These are phyloP conservation scores for Lachancea fermentati DNA, from an alignment of 805 yeast genomes.

Conservation along the genomic window DNA sequence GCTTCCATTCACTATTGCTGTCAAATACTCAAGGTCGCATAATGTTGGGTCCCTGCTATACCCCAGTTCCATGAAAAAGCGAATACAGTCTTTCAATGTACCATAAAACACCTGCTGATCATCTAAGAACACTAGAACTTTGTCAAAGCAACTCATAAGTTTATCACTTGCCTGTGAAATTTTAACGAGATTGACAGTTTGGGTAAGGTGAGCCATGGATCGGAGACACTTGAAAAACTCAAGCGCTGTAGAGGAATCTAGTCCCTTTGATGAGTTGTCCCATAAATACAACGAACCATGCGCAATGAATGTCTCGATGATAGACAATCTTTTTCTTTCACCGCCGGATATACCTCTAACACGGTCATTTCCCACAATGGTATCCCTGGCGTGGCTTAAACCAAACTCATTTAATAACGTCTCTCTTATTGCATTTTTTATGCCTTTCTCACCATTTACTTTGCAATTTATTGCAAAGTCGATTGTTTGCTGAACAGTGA, in stretches of 20 bases:
- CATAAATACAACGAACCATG: slow-evolving; percentile 45
- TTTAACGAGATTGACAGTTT: slow-evolving; percentile 41
- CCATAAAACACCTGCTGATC: slow-evolving; percentile 46
- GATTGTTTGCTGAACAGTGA: slow-evolving; percentile 51
- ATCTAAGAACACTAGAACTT: slow-evolving; percentile 41
- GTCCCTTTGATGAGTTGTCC: slow-evolving; percentile 50
- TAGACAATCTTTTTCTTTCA: slow-evolving; percentile 60
- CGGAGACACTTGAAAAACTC: slow-evolving; percentile 42
- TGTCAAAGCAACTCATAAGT: slow-evolving; percentile 45
- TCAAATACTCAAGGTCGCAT: slow-evolving; percentile 58
- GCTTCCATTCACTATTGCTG: slow-evolving; percentile 52
- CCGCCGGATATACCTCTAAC: slow-evolving; percentile 65
- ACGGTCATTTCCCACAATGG: slow-evolving; percentile 59
- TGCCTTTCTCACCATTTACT: slow-evolving; percentile 19
- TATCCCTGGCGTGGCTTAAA: slow-evolving; percentile 47
- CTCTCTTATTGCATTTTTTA: slow-evolving; percentile 27
- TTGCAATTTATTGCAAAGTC: slow-evolving; percentile 50
- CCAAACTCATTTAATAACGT: slow-evolving; percentile 33
- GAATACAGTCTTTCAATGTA: slow-evolving; percentile 37
- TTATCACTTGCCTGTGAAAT: slow-evolving; percentile 46
- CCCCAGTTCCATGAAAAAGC: slow-evolving; percentile 50
- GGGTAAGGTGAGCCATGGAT: slow-evolving; percentile 36
- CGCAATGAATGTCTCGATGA: slow-evolving; percentile 49
- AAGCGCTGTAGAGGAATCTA: slow-evolving; percentile 46
- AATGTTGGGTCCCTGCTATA: slow-evolving; percentile 49